A percentile compares a stretch with the other conserved stretches of the same genome.
These are phyloP conservation scores for Mrakia hoshinonis DNA, from an alignment of 768 basidiomycete genomes.

Conservation along the genomic window DNA sequence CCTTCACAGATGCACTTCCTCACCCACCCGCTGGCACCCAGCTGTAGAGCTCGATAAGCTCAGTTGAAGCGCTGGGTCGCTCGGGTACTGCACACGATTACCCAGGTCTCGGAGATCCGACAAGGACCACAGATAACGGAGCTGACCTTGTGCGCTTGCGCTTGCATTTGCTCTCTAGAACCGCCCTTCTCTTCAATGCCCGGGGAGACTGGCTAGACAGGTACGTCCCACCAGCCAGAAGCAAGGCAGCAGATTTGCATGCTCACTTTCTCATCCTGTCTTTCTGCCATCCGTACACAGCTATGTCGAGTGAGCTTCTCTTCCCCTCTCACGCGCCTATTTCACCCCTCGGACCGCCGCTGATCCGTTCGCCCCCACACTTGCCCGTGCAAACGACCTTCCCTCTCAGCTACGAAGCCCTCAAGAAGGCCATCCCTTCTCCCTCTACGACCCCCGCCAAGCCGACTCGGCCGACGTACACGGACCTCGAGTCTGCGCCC, in stretches of 20 bases:
- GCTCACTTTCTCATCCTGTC: neutral
- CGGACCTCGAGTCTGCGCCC: slow-evolving; percentile 37
- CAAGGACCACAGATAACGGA: neutral
- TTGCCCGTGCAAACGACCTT: neutral
- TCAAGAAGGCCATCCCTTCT: slow-evolving; percentile 42
- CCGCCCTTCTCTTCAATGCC: slow-evolving; percentile 41
- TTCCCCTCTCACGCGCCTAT: neutral
- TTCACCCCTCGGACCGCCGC: neutral
- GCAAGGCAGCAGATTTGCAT: neutral
- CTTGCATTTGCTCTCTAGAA: slow-evolving; percentile 30
- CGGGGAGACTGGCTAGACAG: slow-evolving; percentile 42
- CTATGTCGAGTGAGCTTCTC: slow-evolving; percentile 40
- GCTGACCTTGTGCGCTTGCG: neutral
- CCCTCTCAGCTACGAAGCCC: slow-evolving; percentile 40
- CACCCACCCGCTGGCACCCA: neutral
- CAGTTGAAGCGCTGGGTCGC: too few relatives aligned
- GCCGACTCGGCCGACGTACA: slow-evolving; percentile 36
- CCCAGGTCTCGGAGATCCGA: too few relatives aligned
- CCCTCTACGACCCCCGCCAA: slow-evolving; percentile 34
- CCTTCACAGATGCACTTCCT: neutral
- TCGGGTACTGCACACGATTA: too few relatives aligned
- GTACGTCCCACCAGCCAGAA: neutral
- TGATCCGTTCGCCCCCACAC: neutral
- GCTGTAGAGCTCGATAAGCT: neutral
- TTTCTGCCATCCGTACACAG: slow-evolving; percentile 2